Base-by-base conservation (phyloP, 108 stramenopile genomes). In the Mediolabrus comicus region DNA sequence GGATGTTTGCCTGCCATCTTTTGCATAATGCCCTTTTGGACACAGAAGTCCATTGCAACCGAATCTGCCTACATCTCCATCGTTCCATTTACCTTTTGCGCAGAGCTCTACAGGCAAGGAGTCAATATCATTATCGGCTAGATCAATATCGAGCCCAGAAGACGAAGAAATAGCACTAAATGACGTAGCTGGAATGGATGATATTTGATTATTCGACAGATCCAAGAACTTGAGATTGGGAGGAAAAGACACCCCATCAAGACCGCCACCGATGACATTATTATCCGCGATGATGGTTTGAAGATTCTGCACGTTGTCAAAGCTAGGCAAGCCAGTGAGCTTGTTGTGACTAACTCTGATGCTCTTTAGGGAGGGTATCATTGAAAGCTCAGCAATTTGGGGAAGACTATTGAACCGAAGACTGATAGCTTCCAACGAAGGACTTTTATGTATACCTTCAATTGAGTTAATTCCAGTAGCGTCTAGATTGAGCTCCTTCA, bases 31-130 rank as follows among this genome's bases (percentile, higher is more conserved):
- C 27, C 81, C 33, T 83, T 35, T 58, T 71, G 65, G 53, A 69
- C 71, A 63, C 77, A 65, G 53, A 65, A 63, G 35, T 77, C 70
- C 51, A 65, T 35, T 19, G 72, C 53, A 55, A 77, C 84, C 41
- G 65, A 53, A 66, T 41, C 41, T 39, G 75, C 81, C 72, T 74
- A 71, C 41, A 75, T 71, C 71, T 80, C 84, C 67, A 67, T 79
- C 53, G 72, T 88, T 88, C 77, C 74, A 88, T n/a, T 69, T 38
- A 4, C 49, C 33, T 28, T 70, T 58, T 4, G 74, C 43, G 36
- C 72, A 74, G 9, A 74, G 30, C 0, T 19, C 58, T 22, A 26
- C 2, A 59, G 51, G 22, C 32, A 74, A 27, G 17, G 65, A 43
- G 49, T 49, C 34, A 7, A 74, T 67, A 29, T 87, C 28, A 41